phyloP scores from a whole-genome alignment of 2,329 filamentous ascomycete species.

The Ophiostoma triangulosporum region DNA sequence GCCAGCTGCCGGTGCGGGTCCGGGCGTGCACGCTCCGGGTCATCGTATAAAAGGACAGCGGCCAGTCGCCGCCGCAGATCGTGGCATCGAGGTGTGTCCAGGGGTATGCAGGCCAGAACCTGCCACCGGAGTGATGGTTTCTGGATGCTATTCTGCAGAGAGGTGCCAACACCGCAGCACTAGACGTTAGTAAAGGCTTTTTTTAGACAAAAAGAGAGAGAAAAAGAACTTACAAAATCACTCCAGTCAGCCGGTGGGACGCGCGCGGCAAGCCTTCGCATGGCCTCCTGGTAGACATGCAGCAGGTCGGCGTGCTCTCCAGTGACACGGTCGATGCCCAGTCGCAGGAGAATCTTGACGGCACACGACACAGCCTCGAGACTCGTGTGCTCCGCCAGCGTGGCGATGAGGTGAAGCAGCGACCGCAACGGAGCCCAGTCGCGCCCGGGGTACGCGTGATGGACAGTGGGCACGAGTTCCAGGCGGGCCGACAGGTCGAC shows the following conservation, averaged over 20 bases:
- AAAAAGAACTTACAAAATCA: conserved; percentile 21
- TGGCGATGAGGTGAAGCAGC: conserved; percentile 29
- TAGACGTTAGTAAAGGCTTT: conserved; percentile 17
- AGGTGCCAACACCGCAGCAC: conserved; percentile 36
- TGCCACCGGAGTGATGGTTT: conserved; percentile 41
- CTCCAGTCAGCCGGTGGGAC: conserved; percentile 26
- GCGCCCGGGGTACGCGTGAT: conserved; percentile 17
- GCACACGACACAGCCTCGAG: conserved; percentile 25
- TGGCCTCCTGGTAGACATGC: conserved; percentile 26
- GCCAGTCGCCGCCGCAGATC: conserved; percentile 55
- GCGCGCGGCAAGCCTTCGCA: conserved; percentile 30
- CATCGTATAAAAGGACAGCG: conserved; percentile 45
- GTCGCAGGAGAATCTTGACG: conserved; percentile 35
- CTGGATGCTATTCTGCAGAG: conserved; percentile 32
- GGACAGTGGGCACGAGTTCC: conserved; percentile 13
- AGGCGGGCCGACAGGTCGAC: conserved; percentile 16
- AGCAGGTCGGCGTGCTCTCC: conserved; percentile 29
- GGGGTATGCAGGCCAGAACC: conserved; percentile 45
- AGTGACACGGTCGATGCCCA: conserved; percentile 41
- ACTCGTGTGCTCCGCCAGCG: conserved; percentile 24
- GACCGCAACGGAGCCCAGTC: conserved; percentile 33
- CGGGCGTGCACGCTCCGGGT: conserved; percentile 27
- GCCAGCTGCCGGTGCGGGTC: conserved; percentile 25
- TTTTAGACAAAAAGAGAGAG: conserved; percentile 11
- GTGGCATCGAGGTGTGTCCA: conserved; percentile 34